These are phyloP conservation scores for Solanum hybrid DNA, from an alignment of 305 asterid species.

Conservation along the genomic window DNA sequence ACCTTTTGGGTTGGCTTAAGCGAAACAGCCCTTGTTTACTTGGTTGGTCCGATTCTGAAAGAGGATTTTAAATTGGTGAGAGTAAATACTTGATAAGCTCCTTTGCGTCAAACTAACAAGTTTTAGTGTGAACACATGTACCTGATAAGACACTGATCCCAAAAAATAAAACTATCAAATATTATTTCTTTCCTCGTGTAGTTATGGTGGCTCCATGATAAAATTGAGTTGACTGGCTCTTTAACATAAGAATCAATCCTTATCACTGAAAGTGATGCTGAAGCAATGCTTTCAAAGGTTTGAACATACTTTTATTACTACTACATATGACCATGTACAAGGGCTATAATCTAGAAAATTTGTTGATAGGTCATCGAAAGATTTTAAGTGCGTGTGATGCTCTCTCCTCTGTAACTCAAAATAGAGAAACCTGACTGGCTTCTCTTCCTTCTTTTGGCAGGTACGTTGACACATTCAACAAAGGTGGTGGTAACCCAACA, in stretches of 20 bases:
- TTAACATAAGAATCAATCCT: not conserved
- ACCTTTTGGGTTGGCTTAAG: not conserved
- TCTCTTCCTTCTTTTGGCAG: slow-evolving; percentile 31
- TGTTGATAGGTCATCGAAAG: not conserved
- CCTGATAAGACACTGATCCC: not conserved
- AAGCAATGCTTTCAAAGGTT: not conserved
- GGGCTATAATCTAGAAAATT: not conserved
- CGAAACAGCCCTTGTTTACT: not conserved
- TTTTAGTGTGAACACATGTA: not conserved
- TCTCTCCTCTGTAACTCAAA: not conserved
- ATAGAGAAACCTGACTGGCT: not conserved
- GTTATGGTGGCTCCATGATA: not conserved
- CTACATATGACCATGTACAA: not conserved
- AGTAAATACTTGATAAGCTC: not conserved
- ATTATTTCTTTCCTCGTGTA: not conserved
- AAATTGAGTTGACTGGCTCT: not conserved
- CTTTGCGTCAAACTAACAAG: not conserved
- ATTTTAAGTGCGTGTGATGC: not conserved
- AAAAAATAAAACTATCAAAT: not conserved
- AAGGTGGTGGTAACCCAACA: slow-evolving; percentile 66
- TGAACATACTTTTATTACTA: not conserved
- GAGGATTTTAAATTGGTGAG: not conserved
- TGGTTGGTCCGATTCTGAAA: not conserved
- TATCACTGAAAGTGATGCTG: not conserved
- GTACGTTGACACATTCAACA: slow-evolving; percentile 89